Percentiles rank a stretch among this genome's conserved stretches.
Evolutionary conservation across 2,329 filamentous ascomycete species (phyloP).

Genomic region (Hypoxylon sp.): DNA sequence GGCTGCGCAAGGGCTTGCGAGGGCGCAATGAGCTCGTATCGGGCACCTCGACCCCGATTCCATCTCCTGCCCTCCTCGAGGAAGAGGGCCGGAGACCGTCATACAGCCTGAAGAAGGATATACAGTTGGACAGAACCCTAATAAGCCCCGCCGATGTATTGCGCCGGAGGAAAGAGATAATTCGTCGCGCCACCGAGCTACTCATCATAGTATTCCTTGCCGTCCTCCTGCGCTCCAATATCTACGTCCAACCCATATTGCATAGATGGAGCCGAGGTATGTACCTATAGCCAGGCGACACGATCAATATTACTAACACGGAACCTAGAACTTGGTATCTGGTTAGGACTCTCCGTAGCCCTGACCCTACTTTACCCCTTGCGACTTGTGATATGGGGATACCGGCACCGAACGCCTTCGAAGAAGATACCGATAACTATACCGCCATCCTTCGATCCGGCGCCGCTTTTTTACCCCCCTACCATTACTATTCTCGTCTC

Average conservation of each 20-base stretch:
- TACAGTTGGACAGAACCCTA: conserved; percentile 38
- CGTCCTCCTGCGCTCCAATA: conserved; percentile 58
- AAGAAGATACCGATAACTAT: conserved; percentile 59
- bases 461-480: conserved; percentile 87
- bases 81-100: conserved; percentile 48
- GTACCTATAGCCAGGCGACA: not conserved
- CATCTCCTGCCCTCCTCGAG: conserved; percentile 58
- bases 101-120: conserved; percentile 38
- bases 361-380: conserved; percentile 67
- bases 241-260: conserved; percentile 56
- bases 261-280: conserved; percentile 60
- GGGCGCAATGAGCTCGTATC: conserved; percentile 65
- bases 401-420: conserved; percentile 51
- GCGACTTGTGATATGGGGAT: conserved; percentile 61
- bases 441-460: conserved; percentile 85
- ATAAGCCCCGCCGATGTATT: conserved; percentile 46
- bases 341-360: conserved; percentile 47
- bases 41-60: conserved; percentile 62
- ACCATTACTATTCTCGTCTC: conserved; percentile 79
- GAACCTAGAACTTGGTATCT: conserved; percentile 53
- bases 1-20: conserved; percentile 80
- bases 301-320: conserved; percentile 33
- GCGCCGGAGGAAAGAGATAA: conserved; percentile 59
- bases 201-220: conserved; percentile 60
- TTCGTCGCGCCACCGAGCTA: conserved; percentile 62